These are phyloP conservation scores for Hippophae tibetana DNA, from an alignment of 306 rosid genomes.

Conservation along the genomic window DNA sequence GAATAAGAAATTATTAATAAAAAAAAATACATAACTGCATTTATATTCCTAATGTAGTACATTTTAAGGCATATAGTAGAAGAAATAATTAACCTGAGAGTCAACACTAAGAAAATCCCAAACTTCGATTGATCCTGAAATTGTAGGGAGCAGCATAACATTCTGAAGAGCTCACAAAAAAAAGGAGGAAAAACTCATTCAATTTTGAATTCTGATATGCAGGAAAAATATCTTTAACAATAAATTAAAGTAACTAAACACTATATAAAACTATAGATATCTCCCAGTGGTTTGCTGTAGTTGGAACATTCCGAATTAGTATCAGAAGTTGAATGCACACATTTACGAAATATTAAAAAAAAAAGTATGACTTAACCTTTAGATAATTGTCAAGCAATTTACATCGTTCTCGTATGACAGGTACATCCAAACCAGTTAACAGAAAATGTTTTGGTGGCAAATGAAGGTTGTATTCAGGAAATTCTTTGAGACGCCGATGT, in stretches of 20 bases:
- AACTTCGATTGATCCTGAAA: conserved; percentile 96
- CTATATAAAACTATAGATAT: conserved; percentile 10
- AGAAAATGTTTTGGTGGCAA: conserved; percentile 98
- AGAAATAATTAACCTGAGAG: conserved; percentile 66
- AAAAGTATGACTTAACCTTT: conserved; percentile 43
- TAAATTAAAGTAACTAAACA: conserved; percentile 10
- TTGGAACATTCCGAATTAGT: neutral
- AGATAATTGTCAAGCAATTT: conserved; percentile 68
- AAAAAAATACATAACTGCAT: conserved; percentile 1
- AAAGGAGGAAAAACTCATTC: conserved; percentile 3
- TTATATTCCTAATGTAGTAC: neutral
- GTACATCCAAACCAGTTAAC: conserved; percentile 80
- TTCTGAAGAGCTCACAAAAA: conserved; percentile 41
- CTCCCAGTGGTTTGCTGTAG: conserved; percentile 17
- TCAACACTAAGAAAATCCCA: conserved; percentile 99
- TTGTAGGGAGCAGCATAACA: conserved; percentile 83
- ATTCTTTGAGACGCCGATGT: conserved; percentile 86
- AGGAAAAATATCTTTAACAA: conserved; percentile 10
- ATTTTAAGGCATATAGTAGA: conserved; percentile 11
- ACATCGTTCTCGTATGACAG: conserved; percentile 82
- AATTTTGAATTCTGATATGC: conserved; percentile 15
- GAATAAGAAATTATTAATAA: conserved; percentile 3
- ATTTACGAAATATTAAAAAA: neutral
- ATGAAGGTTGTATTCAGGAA: conserved; percentile 81
- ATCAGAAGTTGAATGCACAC: neutral